A percentile compares a stretch with the other conserved stretches of the same genome.
These are phyloP conservation scores for Mycena venus DNA, from an alignment of 768 basidiomycete species.

Conservation along the genomic window DNA sequence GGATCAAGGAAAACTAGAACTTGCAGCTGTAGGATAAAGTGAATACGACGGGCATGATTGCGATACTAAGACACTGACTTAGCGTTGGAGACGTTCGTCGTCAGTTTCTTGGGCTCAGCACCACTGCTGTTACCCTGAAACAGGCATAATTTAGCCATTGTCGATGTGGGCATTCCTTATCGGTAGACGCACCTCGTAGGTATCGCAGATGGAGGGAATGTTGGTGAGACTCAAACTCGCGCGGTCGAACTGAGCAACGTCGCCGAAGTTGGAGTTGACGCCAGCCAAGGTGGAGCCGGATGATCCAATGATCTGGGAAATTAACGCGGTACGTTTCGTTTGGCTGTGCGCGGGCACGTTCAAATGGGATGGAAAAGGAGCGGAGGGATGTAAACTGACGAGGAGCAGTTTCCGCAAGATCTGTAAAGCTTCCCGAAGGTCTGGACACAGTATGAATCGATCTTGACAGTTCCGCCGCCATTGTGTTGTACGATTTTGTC, in stretches of 20 bases:
- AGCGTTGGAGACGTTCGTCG: slow-evolving; percentile 1
- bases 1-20: background rate
- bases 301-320: slow-evolving; percentile 1
- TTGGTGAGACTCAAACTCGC: background rate
- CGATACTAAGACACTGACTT: background rate
- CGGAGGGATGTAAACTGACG: background rate
- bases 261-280: slow-evolving; percentile 17
- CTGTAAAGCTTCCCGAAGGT: slow-evolving; percentile 17
- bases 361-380: background rate
- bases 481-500: slow-evolving; percentile 32
- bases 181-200: background rate
- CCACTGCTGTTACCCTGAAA: slow-evolving; percentile 25
- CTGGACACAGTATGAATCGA: slow-evolving; percentile 23
- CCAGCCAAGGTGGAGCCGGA: slow-evolving; percentile 1
- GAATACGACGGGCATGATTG: background rate
- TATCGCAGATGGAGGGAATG: background rate
- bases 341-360: background rate
- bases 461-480: slow-evolving; percentile 25
- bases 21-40: background rate
- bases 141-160: background rate
- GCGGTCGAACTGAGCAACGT: slow-evolving; percentile 1
- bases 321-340: background rate
- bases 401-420: slow-evolving; percentile 11
- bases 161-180: background rate
- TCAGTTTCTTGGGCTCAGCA: slow-evolving; percentile 22